Conservation (phyloP, 2,329 filamentous ascomycete species). For the Claviceps spartinae region DNA sequence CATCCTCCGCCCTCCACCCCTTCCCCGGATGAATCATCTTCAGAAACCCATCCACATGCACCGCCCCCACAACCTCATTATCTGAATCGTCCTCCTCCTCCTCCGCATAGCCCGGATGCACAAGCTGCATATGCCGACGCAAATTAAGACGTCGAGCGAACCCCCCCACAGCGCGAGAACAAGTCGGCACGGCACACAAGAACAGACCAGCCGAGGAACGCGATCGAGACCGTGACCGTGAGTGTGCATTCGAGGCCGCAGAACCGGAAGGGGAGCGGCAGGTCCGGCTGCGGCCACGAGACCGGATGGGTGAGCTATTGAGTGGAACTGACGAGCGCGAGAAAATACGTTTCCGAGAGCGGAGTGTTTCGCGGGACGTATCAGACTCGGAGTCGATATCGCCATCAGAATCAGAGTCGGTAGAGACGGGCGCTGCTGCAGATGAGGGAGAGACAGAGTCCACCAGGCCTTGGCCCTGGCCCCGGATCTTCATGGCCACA, state of each 20-base stretch:
- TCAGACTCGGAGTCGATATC: constrained; percentile 16
- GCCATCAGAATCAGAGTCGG: constrained; percentile 5
- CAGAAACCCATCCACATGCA: constrained; percentile 57
- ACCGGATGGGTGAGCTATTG: background rate
- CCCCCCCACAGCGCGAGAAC: constrained; percentile 22
- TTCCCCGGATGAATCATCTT: constrained; percentile 34
- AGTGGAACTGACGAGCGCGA: background rate
- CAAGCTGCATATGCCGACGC: constrained; percentile 22
- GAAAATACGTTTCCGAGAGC: no score
- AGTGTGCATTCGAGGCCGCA: background rate
- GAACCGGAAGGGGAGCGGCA: background rate
- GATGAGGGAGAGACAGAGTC: constrained; percentile 5
- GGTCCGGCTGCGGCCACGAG: background rate
- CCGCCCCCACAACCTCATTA: constrained; percentile 45
- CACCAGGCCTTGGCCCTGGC: no score
- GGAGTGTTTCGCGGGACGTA: constrained; percentile 11
- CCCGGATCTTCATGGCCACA: constrained; percentile 6
- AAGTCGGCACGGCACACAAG: constrained; percentile 24
- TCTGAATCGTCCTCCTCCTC: constrained; percentile 27
- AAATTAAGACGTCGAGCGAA: constrained; percentile 25
- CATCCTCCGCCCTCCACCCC: constrained; percentile 33
- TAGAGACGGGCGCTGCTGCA: constrained; percentile 10
- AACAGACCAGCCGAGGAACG: constrained; percentile 19
- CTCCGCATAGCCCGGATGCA: constrained; percentile 24
- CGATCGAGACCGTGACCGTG: constrained; percentile 5